Evolutionary conservation across 306 rosid genomes (phyloP), one percentile per base, ranked within the genome.

Genomic region (Rosa rugosa): DNA sequence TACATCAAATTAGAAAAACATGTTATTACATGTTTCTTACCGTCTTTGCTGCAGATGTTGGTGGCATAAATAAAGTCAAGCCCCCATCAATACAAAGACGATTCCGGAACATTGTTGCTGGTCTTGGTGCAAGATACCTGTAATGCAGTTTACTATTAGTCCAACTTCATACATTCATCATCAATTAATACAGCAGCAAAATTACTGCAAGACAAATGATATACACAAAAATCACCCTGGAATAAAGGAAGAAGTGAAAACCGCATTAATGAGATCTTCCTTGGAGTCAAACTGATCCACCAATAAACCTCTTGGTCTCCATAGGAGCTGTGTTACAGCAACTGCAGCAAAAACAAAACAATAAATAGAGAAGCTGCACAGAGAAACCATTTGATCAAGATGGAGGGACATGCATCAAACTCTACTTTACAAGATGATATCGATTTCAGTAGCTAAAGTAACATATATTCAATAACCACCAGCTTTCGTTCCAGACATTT

Each of bases 251-350:
- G 99, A 94, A 81, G 99, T 94, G 73, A 92, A 86, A 81, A 94
- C 97, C 67, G 99, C 99, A 84, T 89, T 86, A 73, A 94, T 94
- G 86, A 94, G 97, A 87, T 94, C 99, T 84, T 91, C 97, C 90
- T 92, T 94, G 81, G 99, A 94, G 80, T 92, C 95, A 85, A 91
- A 94, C 77, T 88, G 87, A 87, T 94, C 99, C 77, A 94, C 95
- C 92, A 94, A 82, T 85, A 94, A 79, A 68, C 99, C 99, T 83
- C 95, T 88, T 23, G 97, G 99, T 83, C 94, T 92, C 99, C 97
- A 91, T 60, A 89, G 85, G 81, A 92, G 89, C 87, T 92, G 97
- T 13, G 97, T 94, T 65, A 92, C 99, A 74, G 97, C 99, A 84
- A 94, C 99, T 94, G 90, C 57, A 64, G 65, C 40, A 84, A 79